These are phyloP conservation scores for Fusarium sp. DNA, from an alignment of 2,329 filamentous ascomycete genomes.

Conservation along the genomic window DNA sequence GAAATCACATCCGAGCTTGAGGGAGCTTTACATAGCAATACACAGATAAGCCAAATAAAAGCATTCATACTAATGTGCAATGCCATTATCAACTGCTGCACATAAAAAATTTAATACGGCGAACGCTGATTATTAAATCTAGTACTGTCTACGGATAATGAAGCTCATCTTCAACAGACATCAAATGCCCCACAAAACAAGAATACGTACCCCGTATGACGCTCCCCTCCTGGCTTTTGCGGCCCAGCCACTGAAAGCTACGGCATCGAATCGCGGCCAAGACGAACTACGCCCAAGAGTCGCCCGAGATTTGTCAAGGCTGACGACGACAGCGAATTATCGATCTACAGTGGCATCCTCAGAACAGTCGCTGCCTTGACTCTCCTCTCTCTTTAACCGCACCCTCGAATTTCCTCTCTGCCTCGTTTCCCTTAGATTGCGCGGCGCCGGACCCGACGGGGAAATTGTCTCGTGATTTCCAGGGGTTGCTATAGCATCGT, in stretches of 20 bases:
- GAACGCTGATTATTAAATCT: neutral
- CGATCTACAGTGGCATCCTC: slow-evolving; percentile 10
- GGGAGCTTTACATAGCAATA: neutral
- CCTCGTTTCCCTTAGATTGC: slow-evolving; percentile 29
- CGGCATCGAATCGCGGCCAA: slow-evolving; percentile 42
- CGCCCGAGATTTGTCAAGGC: slow-evolving; percentile 45
- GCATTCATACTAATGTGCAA: too few species aligned
- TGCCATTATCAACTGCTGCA: too few species aligned
- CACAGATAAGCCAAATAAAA: too few species aligned
- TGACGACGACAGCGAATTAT: slow-evolving; percentile 46
- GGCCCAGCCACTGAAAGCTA: slow-evolving; percentile 45
- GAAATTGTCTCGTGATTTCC: slow-evolving; percentile 48
- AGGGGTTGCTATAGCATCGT: slow-evolving; percentile 35
- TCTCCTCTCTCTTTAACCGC: slow-evolving; percentile 1
- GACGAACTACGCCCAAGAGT: slow-evolving; percentile 41
- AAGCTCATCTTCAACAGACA: slow-evolving; percentile 2
- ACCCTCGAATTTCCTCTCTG: slow-evolving; percentile 2
- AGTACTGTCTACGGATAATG: neutral
- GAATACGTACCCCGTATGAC: slow-evolving; percentile 47
- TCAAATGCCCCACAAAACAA: slow-evolving; percentile 31
- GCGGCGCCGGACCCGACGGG: slow-evolving; percentile 39
- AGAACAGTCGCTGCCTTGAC: slow-evolving; percentile 7
- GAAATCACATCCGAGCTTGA: too few species aligned
- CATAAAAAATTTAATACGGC: neutral
- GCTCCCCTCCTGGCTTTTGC: slow-evolving; percentile 31